Evolutionary conservation across 1,284 basidiomycete species (phyloP), one percentile per base, ranked within the genome.

Genomic region (Microstroma glucosiphilum): DNA sequence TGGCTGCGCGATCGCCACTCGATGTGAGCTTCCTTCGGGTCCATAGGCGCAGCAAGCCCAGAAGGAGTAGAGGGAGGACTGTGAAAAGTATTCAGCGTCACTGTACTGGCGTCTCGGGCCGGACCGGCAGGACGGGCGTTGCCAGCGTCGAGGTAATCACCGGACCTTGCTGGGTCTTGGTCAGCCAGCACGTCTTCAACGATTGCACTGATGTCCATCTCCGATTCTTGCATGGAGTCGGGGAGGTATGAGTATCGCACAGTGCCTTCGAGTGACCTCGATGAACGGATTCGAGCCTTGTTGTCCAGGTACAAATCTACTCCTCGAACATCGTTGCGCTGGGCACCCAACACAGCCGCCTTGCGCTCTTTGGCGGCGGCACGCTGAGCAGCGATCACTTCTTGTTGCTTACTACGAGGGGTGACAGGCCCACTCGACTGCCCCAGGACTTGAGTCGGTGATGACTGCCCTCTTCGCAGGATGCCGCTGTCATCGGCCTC

Each of bases 171-270:
- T 37, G 30, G 30, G 30, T 37, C 30, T 37, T 37, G 30, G 68
- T 57, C 25, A 56, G 6, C 46, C 56, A 73, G 58, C 83, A 84
- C 93, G 74, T 89, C 86, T 76, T 93, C 90, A 42, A 96, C 85
- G 62, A 96, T 89, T 65, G 92, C 87, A 72, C 89, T 92, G 75
- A 96, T 91, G 78, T 96, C 93, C 70, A 87, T 88, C 2, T 88
- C 88, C 30, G 30, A 37, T 79, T 90, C 89, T 11, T 69, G n/a
- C 46, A n/a, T 70, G 9, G 91, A 91, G 65, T 89, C 89, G 0
- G 91, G 88, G 49, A 96, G 87, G 75, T 92, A 96, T 30, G 91
- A 94, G 77, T 96, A 96, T 0, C 92, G 86, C 82, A 91, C 88
- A 70, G 89, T 87, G 2, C 57, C 53, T 49, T 85, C 85, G 62